A percentile compares a stretch with the other conserved stretches of the same genome.
Conservation (phyloP, 768 basidiomycete genomes). For the Sistotremastrum suecicum region DNA sequence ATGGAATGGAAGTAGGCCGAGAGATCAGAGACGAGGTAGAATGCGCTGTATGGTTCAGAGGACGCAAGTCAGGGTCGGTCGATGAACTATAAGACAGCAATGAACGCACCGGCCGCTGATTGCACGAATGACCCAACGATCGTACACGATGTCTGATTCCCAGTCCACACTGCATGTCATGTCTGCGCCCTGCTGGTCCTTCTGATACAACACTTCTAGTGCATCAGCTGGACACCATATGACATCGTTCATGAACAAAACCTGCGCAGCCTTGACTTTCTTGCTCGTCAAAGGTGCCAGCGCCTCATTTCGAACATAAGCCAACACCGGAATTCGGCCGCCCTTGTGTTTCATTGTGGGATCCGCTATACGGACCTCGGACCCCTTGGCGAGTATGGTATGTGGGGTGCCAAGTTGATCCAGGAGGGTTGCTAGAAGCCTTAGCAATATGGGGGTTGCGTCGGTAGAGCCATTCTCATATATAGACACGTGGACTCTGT, state of each 20-base stretch:
- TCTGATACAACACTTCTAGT: constrained; percentile 32
- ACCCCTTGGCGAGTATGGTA: constrained; percentile 19
- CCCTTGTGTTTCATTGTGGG: constrained; percentile 18
- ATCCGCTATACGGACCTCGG: constrained; percentile 26
- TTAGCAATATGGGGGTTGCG: constrained; percentile 29
- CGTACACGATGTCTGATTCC: constrained; percentile 28
- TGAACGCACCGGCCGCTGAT: neutral
- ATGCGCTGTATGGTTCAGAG: constrained; percentile 26
- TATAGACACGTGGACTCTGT: constrained; percentile 32
- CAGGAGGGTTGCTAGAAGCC: constrained; percentile 27
- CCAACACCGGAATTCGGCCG: constrained; percentile 32
- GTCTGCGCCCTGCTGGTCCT: constrained; percentile 27
- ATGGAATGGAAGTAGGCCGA: constrained; percentile 30
- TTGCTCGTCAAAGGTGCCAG: constrained; percentile 23
- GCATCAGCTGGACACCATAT: constrained; percentile 31
- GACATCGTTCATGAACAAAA: constrained; percentile 38
- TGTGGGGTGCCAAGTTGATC: constrained; percentile 26
- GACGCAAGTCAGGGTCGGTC: neutral
- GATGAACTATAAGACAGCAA: neutral
- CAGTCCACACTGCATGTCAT: constrained; percentile 34
- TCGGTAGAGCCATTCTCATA: constrained; percentile 34
- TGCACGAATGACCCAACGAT: constrained; percentile 18
- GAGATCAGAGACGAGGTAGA: constrained; percentile 26
- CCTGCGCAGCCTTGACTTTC: constrained; percentile 26
- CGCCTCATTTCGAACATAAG: constrained; percentile 32